Percentiles rank a stretch among this genome's conserved stretches.
These are phyloP conservation scores for Aspergillus ellipticus DNA, from an alignment of 495 filamentous ascomycete genomes.

Conservation along the genomic window DNA sequence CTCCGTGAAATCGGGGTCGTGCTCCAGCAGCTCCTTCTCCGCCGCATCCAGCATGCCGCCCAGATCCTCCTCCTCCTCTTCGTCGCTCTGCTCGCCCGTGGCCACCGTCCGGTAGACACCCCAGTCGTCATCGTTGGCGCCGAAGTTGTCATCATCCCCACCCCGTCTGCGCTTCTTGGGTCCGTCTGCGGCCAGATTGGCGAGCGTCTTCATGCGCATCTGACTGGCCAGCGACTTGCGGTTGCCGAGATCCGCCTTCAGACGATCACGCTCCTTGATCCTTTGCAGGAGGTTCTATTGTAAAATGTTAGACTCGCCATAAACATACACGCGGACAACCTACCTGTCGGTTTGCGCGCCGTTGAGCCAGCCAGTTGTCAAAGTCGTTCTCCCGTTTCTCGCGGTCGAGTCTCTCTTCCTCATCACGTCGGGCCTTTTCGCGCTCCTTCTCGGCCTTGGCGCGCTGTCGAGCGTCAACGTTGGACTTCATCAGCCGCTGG, in stretches of 20 bases:
- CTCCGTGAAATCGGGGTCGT: conserved; percentile 85
- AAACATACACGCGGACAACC: conserved; percentile 5
- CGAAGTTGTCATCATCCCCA: conserved; percentile 84
- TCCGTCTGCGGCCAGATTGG: conserved; percentile 88
- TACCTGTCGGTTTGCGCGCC: conserved; percentile 67
- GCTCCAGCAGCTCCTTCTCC: conserved; percentile 78
- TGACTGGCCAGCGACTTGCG: conserved; percentile 93
- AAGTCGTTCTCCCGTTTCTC: conserved; percentile 80
- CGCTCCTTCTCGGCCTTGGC: conserved; percentile 94
- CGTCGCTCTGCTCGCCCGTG: conserved; percentile 69
- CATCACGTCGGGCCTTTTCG: conserved; percentile 76
- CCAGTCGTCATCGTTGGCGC: conserved; percentile 97
- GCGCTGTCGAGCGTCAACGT: conserved; percentile 84
- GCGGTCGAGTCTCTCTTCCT: conserved; percentile 75
- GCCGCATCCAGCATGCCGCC: conserved; percentile 63
- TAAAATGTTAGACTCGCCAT: conserved; percentile 6
- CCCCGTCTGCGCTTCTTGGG: conserved; percentile 81
- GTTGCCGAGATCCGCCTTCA: conserved; percentile 90
- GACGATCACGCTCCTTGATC: conserved; percentile 87
- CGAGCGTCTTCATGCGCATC: conserved; percentile 97
- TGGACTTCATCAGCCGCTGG: conserved; percentile 87
- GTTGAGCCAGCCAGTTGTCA: conserved; percentile 80
- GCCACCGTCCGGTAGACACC: conserved; percentile 90
- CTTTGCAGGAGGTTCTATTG: conserved; percentile 60
- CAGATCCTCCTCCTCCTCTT: conserved; percentile 84